These are phyloP conservation scores for Jacaranda mimosifolia DNA, from an alignment of 257 asterid species.

Conservation along the genomic window DNA sequence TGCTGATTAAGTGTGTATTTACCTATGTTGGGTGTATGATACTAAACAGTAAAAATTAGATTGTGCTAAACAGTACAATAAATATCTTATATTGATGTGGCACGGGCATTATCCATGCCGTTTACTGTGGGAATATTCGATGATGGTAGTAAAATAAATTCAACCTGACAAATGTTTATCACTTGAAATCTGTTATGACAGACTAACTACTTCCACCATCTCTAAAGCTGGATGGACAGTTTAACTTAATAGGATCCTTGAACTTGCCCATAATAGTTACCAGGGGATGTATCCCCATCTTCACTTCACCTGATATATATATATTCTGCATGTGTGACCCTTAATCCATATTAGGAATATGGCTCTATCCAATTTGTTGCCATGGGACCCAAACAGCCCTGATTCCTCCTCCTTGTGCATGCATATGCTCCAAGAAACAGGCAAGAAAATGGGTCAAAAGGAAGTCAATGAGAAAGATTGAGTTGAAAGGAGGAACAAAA, in stretches of 20 bases:
- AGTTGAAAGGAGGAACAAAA: constrained; percentile 43
- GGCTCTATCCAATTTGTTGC: constrained; percentile 55
- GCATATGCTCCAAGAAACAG: constrained; percentile 72
- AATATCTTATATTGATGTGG: no score
- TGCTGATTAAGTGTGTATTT: no score
- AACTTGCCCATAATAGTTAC: constrained; percentile 67
- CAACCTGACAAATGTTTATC: neutral
- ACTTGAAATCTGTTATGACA: constrained; percentile 5
- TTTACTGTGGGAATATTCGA: no score
- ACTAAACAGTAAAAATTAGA: no score
- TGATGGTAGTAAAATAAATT: no score
- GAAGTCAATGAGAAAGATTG: constrained; percentile 47
- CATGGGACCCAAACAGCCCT: constrained; percentile 46
- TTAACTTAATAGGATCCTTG: constrained; percentile 48
- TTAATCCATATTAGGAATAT: constrained; percentile 42
- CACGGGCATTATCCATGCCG: no score
- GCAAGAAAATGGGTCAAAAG: constrained; percentile 60
- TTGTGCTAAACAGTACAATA: no score
- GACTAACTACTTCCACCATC: constrained; percentile 33
- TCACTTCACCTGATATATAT: constrained; percentile 44
- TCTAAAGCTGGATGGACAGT: constrained; percentile 27
- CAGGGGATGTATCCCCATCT: constrained; percentile 48
- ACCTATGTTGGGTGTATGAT: no score
- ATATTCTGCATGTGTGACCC: constrained; percentile 36
- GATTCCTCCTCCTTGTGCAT: constrained; percentile 58